A percentile compares a stretch with the other conserved stretches of the same genome.
These are phyloP conservation scores for Ambrosia artemisiifolia DNA, from an alignment of 129 eudicot genomes.

Conservation along the genomic window DNA sequence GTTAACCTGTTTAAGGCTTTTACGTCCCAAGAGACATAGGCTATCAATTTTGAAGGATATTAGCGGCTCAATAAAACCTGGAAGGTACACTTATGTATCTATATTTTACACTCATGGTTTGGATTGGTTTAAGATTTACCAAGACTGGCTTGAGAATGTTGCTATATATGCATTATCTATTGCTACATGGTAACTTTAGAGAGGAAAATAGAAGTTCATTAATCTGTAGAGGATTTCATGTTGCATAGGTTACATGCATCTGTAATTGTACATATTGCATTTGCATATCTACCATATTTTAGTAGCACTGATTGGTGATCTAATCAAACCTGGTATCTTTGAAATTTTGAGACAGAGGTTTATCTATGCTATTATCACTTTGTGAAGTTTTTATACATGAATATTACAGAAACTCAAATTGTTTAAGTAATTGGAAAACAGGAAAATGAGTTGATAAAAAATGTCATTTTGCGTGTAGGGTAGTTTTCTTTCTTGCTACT, in stretches of 20 bases:
- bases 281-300: not conserved
- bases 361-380: not conserved
- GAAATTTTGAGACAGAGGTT: constrained; percentile 1
- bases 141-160: constrained; percentile 16
- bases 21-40: constrained; percentile 58
- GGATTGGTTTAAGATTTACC: not conserved
- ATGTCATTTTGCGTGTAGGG: not conserved
- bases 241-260: not conserved
- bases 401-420: no score
- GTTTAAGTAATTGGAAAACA: constrained; percentile 1
- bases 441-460: not conserved
- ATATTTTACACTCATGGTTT: not conserved
- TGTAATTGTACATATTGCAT: not conserved
- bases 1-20: constrained; percentile 50
- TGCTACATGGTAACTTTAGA: no score
- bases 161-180: no score
- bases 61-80: constrained; percentile 72
- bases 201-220: not conserved
- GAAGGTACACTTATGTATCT: constrained; percentile 48
- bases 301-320: constrained; percentile 3
- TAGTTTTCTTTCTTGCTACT: not conserved
- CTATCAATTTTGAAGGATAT: constrained; percentile 61
- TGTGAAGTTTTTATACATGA: constrained; percentile 18
- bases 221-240: not conserved
- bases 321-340: not conserved